Evolutionary conservation across 768 basidiomycete species (phyloP), one percentile per base, ranked within the genome.

Genomic region (Xerocomellus intermedius): DNA sequence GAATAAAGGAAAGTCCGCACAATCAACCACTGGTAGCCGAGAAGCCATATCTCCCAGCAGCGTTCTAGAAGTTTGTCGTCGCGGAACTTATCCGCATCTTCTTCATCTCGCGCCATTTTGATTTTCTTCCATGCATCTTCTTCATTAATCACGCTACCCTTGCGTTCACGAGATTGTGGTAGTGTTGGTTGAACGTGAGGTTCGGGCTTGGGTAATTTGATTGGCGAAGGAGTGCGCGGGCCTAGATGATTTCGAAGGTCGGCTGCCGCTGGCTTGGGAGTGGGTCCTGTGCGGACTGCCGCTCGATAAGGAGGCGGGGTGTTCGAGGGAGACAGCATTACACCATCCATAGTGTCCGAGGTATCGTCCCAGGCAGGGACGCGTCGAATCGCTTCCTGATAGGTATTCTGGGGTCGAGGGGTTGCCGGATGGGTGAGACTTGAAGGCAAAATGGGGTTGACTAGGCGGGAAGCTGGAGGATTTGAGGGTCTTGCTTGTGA

Each of bases 101-200:
- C 75, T 64, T 91, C 86, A 59, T 89, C 83, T 61, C 82, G 81
- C 43, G 81, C 78, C 77, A 86, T 81, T 64, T 80, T 78, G 33
- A 91, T 84, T 58, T 84, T 89, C 60, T 84, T 84, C 88, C 89
- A 93, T 0, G 86, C 86, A 54, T 89, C 86, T 51, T 87, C 82
- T 64, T 87, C 82, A 61, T 87, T 84, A 19, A 84, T 69, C n/a
- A 77, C 73, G 59, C 75, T 82, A 13, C 75, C 78, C 59, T 72
- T 79, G 26, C 77, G 76, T 57, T 75, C 77, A 45, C 76, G 68
- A 21, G 62, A 53, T 56, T 62, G 63, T 45, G 59, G 56, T 51
- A 57, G 35, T 50, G 58, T 28, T 42, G 50, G 39, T 44, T 63
- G 67, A 44, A 35, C 19, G 47, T 53, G 60, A 54, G 50, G 45